Conservation (phyloP, 257 asterid genomes). For the Nicotiana sylvestris region DNA sequence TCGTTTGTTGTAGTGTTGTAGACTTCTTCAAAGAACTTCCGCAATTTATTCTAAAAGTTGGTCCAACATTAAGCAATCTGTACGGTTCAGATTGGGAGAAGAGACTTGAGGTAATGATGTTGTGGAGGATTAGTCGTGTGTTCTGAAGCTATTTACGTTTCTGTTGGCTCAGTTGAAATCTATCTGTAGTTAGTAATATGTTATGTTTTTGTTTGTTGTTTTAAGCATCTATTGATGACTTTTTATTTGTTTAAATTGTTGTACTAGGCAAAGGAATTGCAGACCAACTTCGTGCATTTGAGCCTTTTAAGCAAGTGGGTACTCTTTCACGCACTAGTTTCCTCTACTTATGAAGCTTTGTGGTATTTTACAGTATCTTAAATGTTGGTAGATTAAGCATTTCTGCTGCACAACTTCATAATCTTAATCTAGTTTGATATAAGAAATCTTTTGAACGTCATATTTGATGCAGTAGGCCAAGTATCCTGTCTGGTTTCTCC, state of each 20-base stretch:
- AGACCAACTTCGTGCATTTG: conserved; percentile 71
- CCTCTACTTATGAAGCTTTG: conserved; percentile 14
- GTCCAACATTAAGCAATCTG: conserved; percentile 52
- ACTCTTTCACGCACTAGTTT: conserved; percentile 15
- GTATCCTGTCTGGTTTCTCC: not conserved
- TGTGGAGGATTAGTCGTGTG: conserved; percentile 18
- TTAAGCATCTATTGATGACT: not conserved
- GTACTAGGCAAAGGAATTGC: conserved; percentile 78
- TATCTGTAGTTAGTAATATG: not conserved
- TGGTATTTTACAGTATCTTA: not conserved
- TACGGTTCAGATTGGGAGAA: conserved; percentile 88
- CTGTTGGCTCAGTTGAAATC: not conserved
- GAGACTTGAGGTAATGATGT: conserved; percentile 68
- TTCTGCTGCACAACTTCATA: not conserved
- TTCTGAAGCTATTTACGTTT: not conserved
- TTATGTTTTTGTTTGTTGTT: not conserved
- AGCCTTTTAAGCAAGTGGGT: conserved; percentile 85
- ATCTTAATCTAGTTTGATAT: not conserved
- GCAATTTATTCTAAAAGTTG: conserved; percentile 76
- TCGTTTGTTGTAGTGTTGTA: conserved; percentile 43
- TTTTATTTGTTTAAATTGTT: conserved; percentile 5
- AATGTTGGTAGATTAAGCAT: not conserved
- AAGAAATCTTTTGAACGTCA: not conserved
- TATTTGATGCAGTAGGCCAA: not conserved
- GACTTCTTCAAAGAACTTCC: conserved; percentile 86